phyloP scores from a whole-genome alignment of 2,329 filamentous ascomycete species.

The Fusarium musae region DNA sequence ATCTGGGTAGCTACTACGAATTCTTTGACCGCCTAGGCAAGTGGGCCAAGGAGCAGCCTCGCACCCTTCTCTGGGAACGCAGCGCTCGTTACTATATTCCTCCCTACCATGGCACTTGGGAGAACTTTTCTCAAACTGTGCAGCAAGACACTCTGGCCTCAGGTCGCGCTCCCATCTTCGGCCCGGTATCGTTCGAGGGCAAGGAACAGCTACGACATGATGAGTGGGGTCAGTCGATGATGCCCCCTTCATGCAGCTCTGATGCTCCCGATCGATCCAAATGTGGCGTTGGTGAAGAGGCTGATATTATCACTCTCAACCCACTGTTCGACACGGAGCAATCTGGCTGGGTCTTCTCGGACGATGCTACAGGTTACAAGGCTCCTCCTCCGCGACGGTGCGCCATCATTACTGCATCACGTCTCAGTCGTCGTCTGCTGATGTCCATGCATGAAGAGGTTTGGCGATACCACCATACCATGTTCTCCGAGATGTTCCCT shows the following conservation, averaged over 20 bases:
- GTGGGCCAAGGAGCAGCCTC: slow-evolving; percentile 75
- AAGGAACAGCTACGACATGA: slow-evolving; percentile 61
- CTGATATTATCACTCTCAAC: slow-evolving; percentile 81
- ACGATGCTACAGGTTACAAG: slow-evolving; percentile 76
- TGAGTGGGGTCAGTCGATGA: slow-evolving; percentile 61
- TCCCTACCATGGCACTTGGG: slow-evolving; percentile 74
- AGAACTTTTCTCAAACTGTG: slow-evolving; percentile 75
- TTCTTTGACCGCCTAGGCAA: slow-evolving; percentile 74
- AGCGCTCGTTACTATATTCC: slow-evolving; percentile 82
- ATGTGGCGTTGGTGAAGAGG: slow-evolving; percentile 77
- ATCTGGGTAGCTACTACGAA: slow-evolving; percentile 75
- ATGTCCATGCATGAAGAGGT: slow-evolving; percentile 81
- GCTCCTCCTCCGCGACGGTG: slow-evolving; percentile 73
- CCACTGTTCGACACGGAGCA: slow-evolving; percentile 78
- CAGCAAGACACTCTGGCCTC: slow-evolving; percentile 67
- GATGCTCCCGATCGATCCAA: slow-evolving; percentile 58
- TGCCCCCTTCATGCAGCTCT: slow-evolving; percentile 65
- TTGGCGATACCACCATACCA: slow-evolving; percentile 72
- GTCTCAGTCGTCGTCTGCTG: slow-evolving; percentile 73
- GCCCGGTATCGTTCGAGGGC: slow-evolving; percentile 67
- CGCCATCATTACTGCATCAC: slow-evolving; percentile 77
- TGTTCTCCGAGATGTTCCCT: slow-evolving; percentile 86
- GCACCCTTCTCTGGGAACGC: slow-evolving; percentile 81
- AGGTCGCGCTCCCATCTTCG: slow-evolving; percentile 71
- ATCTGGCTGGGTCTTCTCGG: slow-evolving; percentile 78